Base-by-base conservation (phyloP, 2,329 filamentous ascomycete genomes). In the Colletotrichum tabaci region DNA sequence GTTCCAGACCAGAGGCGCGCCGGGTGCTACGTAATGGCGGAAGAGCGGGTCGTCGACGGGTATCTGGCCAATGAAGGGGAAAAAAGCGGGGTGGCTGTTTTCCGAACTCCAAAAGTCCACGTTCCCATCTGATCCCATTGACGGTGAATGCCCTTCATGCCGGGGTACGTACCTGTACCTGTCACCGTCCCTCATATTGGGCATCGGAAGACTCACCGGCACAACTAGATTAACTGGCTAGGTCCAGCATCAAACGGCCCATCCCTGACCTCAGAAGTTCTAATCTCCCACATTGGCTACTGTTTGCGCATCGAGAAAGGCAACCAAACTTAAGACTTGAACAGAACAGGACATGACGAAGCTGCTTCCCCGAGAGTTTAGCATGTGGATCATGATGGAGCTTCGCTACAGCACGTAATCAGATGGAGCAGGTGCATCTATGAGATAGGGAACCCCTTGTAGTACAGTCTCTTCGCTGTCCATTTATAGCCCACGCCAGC, bases 21-120 rank as follows among this genome's bases (percentile, higher is more conserved):
- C 5, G 61, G 42, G 35, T 72, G 70, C 70, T 72, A 72, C 70
- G 70, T 72, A 72, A 72, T 70, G 56, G 50, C 30, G 49, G 60
- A 72, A 58, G n/a, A 40, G 44, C 30, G 68, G 68, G 66, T 52
- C 67, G 9, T 12, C 2, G 4, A 13, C 21, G 21, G n/a, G 18
- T 53, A 21, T 65, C n/a, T 42, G 47, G 23, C 68, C 68, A 71
- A 71, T 71, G 30, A 58, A 63, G 42, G 26, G 46, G 9, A 40
- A 16, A 71, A 63, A 68, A 65, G 65, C 18, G 68, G 68, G 68
- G 68, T 57, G 49, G 26, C 52, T 30, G 40, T 57, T 68, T 46
- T 35, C 68, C 58, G 30, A 40, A 61, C 23, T 12, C 46, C 44
- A 50, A 61, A 61, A 50, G 58, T 40, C 46, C 58, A 61, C 58